A percentile compares a stretch with the other conserved stretches of the same genome.
Evolutionary conservation across 2,329 filamentous ascomycete genomes (phyloP).

Genomic region (Arthroderma sp.): DNA sequence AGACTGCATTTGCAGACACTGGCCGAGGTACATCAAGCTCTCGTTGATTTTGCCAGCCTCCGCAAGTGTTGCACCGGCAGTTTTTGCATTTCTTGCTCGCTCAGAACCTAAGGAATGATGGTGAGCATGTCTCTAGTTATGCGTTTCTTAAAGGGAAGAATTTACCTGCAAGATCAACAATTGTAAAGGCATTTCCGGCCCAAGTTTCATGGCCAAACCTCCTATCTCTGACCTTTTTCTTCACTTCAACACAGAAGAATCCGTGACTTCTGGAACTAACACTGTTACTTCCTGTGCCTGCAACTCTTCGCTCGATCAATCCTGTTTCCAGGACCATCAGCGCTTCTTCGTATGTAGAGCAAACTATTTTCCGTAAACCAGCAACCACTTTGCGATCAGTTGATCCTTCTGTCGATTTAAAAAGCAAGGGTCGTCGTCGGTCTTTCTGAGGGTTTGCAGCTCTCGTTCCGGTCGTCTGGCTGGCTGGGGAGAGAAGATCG

Average conservation of each 20-base stretch:
- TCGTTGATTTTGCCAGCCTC: constrained; percentile 99
- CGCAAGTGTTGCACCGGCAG: constrained; percentile 77
- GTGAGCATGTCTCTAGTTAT: constrained; percentile 14
- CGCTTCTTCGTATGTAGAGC: constrained; percentile 68
- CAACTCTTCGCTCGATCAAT: constrained; percentile 71
- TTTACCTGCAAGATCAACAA: constrained; percentile 77
- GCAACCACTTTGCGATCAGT: constrained; percentile 91
- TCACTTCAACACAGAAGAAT: constrained; percentile 91
- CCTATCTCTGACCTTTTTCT: constrained; percentile 53
- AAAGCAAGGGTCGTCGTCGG: constrained; percentile 68
- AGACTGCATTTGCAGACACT: constrained; percentile 91
- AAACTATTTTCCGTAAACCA: constrained; percentile 80
- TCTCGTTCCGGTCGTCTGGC: constrained; percentile 28
- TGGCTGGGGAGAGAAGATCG: constrained; percentile 58
- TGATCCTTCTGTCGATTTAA: constrained; percentile 81
- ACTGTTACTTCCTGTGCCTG: constrained; percentile 86
- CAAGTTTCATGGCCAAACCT: constrained; percentile 49
- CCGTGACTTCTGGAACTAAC: constrained; percentile 86
- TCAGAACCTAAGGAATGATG: constrained; percentile 51
- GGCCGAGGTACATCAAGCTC: constrained; percentile 93
- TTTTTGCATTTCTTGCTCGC: constrained; percentile 84
- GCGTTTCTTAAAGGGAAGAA: not conserved
- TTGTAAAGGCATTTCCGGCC: constrained; percentile 66
- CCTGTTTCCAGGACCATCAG: constrained; percentile 83
- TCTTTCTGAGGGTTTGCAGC: constrained; percentile 44